Conservation (phyloP, 2,329 filamentous ascomycete genomes). For the Colletotrichum zoysiae region DNA sequence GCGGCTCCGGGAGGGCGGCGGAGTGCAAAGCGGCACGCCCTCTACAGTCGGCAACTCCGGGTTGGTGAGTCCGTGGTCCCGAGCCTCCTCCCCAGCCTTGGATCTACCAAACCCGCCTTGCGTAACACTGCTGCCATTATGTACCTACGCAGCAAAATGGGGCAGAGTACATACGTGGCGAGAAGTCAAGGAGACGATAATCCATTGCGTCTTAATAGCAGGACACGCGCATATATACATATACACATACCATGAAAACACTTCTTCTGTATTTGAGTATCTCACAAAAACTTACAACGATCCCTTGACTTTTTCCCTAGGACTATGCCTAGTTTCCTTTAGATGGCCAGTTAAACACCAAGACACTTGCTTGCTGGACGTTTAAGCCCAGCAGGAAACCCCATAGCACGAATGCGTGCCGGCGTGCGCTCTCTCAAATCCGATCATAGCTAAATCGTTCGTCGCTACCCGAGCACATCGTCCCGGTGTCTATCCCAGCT, state of each 20-base stretch:
- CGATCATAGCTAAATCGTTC: background rate
- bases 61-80: background rate
- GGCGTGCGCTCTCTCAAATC: background rate
- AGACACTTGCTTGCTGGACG: background rate
- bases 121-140: background rate
- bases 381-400: background rate
- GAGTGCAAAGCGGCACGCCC: background rate
- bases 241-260: background rate
- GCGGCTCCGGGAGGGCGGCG: no score
- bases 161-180: background rate
- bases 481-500: background rate
- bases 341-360: background rate
- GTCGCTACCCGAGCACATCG: background rate
- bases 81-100: background rate
- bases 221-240: background rate
- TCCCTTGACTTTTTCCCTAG: slow-evolving; percentile 1
- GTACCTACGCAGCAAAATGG: background rate
- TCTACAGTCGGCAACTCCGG: background rate
- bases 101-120: background rate
- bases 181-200: background rate
- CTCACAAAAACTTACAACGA: slow-evolving; percentile 19
- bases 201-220: background rate
- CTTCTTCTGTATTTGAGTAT: slow-evolving; percentile 13
- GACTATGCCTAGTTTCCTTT: slow-evolving; percentile 5
- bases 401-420: background rate